Conservation (phyloP, 2,329 filamentous ascomycete species). For the Talaromyces rugulosus region DNA sequence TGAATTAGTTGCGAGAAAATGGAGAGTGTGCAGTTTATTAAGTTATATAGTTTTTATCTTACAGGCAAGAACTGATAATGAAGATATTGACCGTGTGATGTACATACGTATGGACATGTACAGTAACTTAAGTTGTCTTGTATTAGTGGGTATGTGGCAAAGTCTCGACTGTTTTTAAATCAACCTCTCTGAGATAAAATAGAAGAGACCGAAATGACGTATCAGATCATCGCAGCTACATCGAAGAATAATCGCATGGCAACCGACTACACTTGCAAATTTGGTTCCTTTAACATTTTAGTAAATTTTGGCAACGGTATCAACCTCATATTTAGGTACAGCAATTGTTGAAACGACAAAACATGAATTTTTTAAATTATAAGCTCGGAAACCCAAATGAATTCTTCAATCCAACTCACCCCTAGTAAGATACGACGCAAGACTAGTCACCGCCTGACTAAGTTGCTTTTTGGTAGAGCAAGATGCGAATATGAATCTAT, state of each 20-base stretch:
- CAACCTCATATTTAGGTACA: background rate
- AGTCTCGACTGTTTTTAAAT: too few relatives aligned
- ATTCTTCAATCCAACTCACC: background rate
- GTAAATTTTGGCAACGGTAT: background rate
- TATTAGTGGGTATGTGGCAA: background rate
- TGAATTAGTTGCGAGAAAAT: background rate
- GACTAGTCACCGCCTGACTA: background rate
- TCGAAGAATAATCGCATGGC: background rate
- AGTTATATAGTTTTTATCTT: background rate
- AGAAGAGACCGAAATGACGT: background rate
- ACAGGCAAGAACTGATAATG: background rate
- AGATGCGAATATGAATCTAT: slow-evolving; percentile 32
- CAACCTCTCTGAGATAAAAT: background rate
- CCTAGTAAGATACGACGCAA: slow-evolving; percentile 1
- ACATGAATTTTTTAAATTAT: background rate
- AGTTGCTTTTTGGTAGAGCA: slow-evolving; percentile 22
- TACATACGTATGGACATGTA: background rate
- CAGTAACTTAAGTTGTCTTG: background rate
- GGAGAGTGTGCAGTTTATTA: background rate
- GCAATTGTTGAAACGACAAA: background rate
- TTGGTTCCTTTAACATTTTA: background rate
- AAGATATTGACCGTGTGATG: too few relatives aligned
- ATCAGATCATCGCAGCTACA: background rate
- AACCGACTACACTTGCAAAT: background rate
- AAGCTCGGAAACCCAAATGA: background rate